Evolutionary conservation across 495 filamentous ascomycete genomes (phyloP).

Genomic region (Penicillium malachiteum): DNA sequence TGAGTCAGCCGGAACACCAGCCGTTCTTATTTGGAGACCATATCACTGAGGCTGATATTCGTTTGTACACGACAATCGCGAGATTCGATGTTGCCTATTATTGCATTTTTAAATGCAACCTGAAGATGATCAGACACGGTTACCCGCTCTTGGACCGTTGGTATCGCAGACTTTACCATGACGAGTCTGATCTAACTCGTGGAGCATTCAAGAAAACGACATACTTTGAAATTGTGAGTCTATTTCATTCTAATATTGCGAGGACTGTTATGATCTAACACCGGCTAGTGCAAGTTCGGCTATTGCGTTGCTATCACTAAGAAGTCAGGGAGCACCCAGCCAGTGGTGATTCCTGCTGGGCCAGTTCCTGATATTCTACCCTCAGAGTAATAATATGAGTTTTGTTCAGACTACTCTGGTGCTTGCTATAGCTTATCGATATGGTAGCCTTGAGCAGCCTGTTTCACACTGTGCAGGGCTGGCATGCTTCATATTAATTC

Average conservation of each 20-base stretch:
- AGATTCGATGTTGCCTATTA: conserved; percentile 70
- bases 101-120: conserved; percentile 68
- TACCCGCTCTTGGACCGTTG: conserved; percentile 70
- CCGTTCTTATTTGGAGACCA: conserved; percentile 64
- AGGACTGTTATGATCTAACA: neutral
- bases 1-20: conserved; percentile 45
- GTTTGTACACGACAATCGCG: conserved; percentile 63
- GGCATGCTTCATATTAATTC: no score
- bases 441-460: no score
- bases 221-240: conserved; percentile 56
- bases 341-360: conserved; percentile 55
- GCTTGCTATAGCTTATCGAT: no score
- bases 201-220: conserved; percentile 70
- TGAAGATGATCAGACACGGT: conserved; percentile 66
- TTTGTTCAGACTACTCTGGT: no score
- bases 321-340: conserved; percentile 11
- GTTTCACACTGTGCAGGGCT: no score
- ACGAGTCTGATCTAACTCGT: conserved; percentile 48
- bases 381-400: neutral
- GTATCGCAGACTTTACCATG: conserved; percentile 72
- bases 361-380: conserved; percentile 59
- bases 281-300: conserved; percentile 22
- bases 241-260: neutral
- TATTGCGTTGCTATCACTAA: conserved; percentile 39
- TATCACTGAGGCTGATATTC: conserved; percentile 67